These are phyloP conservation scores for Ramalina intermedia DNA, from an alignment of 495 filamentous ascomycete genomes.

Conservation along the genomic window DNA sequence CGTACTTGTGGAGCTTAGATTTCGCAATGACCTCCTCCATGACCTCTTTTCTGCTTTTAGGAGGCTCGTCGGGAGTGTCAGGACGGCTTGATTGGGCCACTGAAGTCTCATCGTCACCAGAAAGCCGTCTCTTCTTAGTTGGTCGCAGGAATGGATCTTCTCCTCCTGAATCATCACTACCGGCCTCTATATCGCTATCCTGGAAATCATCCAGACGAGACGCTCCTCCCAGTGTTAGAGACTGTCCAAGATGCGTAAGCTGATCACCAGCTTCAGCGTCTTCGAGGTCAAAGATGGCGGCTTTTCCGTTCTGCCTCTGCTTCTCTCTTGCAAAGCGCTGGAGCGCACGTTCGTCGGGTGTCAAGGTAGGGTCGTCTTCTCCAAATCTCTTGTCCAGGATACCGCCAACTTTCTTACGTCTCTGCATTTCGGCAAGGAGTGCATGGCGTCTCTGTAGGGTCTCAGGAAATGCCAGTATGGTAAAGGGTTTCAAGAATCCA, in stretches of 20 bases:
- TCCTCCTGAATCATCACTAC: conserved; percentile 37
- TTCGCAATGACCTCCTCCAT: conserved; percentile 97
- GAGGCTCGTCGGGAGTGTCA: conserved; percentile 46
- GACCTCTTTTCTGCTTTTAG: conserved; percentile 88
- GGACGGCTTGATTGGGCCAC: conserved; percentile 21
- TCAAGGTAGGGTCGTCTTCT: conserved; percentile 88
- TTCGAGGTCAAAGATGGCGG: conserved; percentile 77
- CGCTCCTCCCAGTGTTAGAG: conserved; percentile 46
- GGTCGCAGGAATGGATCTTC: conserved; percentile 37
- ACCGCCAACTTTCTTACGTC: conserved; percentile 77
- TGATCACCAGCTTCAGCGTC: conserved; percentile 54
- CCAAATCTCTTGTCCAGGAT: conserved; percentile 89
- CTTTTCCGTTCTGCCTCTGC: conserved; percentile 52
- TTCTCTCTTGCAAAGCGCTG: conserved; percentile 82
- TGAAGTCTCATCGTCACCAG: conserved; percentile 22
- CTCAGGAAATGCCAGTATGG: conserved; percentile 34
- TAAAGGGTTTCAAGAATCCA: conserved; percentile 11
- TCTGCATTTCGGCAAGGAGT: conserved; percentile 71
- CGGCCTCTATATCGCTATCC: conserved; percentile 19
- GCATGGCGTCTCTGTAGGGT: conserved; percentile 62
- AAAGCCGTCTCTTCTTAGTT: conserved; percentile 48
- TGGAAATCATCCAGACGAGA: conserved; percentile 55
- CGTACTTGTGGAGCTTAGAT: conserved; percentile 86
- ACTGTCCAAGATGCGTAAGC: conserved; percentile 73
- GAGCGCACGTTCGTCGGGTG: conserved; percentile 82